These are phyloP conservation scores for Nakaseomyces delphensis DNA, from an alignment of 1,139 yeast genomes.

Conservation along the genomic window DNA sequence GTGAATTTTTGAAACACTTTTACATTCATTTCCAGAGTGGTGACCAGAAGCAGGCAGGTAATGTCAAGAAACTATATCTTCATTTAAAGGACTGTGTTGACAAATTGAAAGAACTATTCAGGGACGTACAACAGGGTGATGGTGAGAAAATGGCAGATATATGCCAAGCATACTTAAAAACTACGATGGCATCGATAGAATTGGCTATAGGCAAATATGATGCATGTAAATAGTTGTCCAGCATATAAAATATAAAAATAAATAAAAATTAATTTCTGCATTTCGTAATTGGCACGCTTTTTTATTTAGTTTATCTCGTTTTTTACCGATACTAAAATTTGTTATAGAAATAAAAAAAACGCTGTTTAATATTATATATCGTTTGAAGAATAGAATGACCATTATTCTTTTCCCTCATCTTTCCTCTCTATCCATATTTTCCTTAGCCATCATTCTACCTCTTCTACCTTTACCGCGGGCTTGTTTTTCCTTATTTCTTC, in stretches of 20 bases:
- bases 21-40: conserved; percentile 57
- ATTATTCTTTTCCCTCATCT: conserved; percentile 21
- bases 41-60: conserved; percentile 43
- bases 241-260: not conserved
- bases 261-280: no score
- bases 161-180: conserved; percentile 24
- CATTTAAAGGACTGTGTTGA: conserved; percentile 38
- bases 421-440: conserved; percentile 43
- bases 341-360: no score
- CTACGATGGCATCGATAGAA: conserved; percentile 23
- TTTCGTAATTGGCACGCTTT: not conserved
- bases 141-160: conserved; percentile 23
- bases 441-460: conserved; percentile 30
- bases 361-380: no score
- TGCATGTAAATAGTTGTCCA: conserved; percentile 5
- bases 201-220: conserved; percentile 27
- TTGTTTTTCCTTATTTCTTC: conserved; percentile 40
- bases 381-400: no score
- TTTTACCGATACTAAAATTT: no score
- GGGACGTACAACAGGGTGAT: conserved; percentile 25
- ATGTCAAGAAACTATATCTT: conserved; percentile 39
- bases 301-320: no score
- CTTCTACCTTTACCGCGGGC: conserved; percentile 35
- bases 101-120: conserved; percentile 24
- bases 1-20: conserved; percentile 63